A percentile compares a stretch with the other conserved stretches of the same genome.
Conservation (phyloP, 2,329 filamentous ascomycete species). For the Coniosporium tulheliwenetii region DNA sequence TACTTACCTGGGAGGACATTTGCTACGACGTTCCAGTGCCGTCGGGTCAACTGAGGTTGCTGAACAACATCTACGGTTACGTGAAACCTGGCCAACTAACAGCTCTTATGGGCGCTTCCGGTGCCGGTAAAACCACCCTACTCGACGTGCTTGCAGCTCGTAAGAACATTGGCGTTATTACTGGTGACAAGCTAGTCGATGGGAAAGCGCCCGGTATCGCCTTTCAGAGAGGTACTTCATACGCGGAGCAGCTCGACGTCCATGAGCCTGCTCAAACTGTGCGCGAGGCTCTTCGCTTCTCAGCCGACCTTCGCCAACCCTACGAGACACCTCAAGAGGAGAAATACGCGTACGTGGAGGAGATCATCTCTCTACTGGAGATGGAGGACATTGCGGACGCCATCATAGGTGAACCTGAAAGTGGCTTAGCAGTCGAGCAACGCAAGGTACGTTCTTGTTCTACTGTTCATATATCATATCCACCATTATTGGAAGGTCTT, state of each 20-base stretch:
- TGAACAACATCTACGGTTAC: slow-evolving; percentile 32
- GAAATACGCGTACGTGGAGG: slow-evolving; percentile 51
- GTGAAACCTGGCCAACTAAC: slow-evolving; percentile 34
- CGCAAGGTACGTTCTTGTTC: slow-evolving; percentile 27
- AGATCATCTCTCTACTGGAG: slow-evolving; percentile 48
- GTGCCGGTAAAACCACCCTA: slow-evolving; percentile 76
- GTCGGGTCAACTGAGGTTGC: slow-evolving; percentile 26
- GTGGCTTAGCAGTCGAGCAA: slow-evolving; percentile 49
- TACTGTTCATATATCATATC: too few relatives aligned
- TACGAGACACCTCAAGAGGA: slow-evolving; percentile 40
- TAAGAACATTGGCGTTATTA: slow-evolving; percentile 49
- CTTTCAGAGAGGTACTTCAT: slow-evolving; percentile 49
- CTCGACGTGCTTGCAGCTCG: slow-evolving; percentile 58
- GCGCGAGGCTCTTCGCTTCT: slow-evolving; percentile 51
- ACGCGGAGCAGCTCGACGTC: slow-evolving; percentile 50
- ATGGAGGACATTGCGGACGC: slow-evolving; percentile 52
- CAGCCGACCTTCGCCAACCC: slow-evolving; percentile 46
- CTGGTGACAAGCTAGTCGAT: slow-evolving; percentile 47
- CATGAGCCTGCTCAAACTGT: slow-evolving; percentile 48
- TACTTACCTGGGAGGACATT: slow-evolving; percentile 38
- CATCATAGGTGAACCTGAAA: slow-evolving; percentile 45
- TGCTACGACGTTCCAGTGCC: slow-evolving; percentile 33
- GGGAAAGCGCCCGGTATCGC: slow-evolving; percentile 39
- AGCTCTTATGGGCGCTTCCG: slow-evolving; percentile 37
- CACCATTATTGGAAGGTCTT: too few relatives aligned